Evolutionary conservation across 2,329 filamentous ascomycete genomes (phyloP).

Genomic region (Emmonsiellopsis sp.): DNA sequence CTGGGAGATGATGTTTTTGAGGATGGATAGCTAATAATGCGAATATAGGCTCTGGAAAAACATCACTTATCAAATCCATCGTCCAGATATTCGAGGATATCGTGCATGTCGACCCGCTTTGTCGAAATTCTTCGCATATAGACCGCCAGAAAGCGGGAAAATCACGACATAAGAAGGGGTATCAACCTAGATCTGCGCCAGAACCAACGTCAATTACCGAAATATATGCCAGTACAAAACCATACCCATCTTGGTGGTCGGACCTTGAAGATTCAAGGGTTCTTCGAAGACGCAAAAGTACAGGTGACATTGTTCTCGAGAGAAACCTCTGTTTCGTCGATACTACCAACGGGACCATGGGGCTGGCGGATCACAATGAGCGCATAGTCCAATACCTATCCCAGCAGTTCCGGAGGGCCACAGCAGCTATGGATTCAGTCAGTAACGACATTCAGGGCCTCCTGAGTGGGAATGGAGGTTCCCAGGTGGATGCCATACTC

Average conservation of each 20-base stretch:
- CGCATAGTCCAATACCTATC: constrained; percentile 63
- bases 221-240: constrained; percentile 68
- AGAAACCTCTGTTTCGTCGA: constrained; percentile 92
- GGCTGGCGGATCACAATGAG: constrained; percentile 44
- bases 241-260: constrained; percentile 85
- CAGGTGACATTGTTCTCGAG: constrained; percentile 70
- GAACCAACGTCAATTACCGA: constrained; percentile 44
- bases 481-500: constrained; percentile 74
- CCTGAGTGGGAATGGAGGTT: constrained; percentile 70
- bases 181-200: background rate
- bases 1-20: constrained; percentile 5
- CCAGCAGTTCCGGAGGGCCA: constrained; percentile 54
- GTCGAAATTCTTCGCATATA: constrained; percentile 11
- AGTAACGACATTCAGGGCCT: constrained; percentile 68
- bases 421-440: constrained; percentile 51
- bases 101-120: constrained; percentile 71
- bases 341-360: constrained; percentile 54
- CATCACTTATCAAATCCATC: constrained; percentile 78
- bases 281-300: constrained; percentile 57
- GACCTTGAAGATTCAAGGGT: constrained; percentile 59
- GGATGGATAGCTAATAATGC: background rate
- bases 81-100: constrained; percentile 83
- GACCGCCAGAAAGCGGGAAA: constrained; percentile 8
- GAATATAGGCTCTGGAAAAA: constrained; percentile 67
- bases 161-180: constrained; percentile 5